Evolutionary conservation across 768 basidiomycete species (phyloP), one percentile per base, ranked within the genome.

Genomic region (Xerocomus brunneocitrinus): DNA sequence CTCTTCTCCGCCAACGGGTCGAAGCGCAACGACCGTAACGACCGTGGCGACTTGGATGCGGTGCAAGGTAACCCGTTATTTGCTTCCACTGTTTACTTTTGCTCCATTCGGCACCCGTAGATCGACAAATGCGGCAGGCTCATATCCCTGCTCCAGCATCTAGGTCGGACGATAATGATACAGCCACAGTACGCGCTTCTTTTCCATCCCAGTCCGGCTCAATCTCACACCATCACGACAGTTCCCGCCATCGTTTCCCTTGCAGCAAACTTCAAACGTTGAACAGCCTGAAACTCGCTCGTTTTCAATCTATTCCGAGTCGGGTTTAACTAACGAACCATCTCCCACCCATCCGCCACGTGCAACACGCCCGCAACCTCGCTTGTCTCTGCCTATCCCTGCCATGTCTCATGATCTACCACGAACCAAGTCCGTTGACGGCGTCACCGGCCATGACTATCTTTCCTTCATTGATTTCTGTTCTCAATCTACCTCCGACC

Each of bases 391-490:
- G 14, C 56, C 59, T 38, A 51, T 57, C 49, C 34, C 40, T 6
- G 47, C 52, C 55, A 54, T 71, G 67, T 38, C 63, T 10, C 57
- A 59, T 50, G 49, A 32, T 35, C 24, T 58, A 4, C 31, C 57
- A 50, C 60, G 59, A 53, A 52, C 47, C 24, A 53, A 56, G 47
- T 59, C 58, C 25, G 42, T 73, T n/a, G 54, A 57, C 44, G 45
- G 46, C 19, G 39, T 50, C 34, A 24, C 58, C 25, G 71, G 43
- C 72, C 70, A 71, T 66, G 71, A 73, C 56, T 67, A 63, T 55
- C 66, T 69, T 52, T 80, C 79, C 31, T 78, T 79, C 59, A 77
- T 80, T 42, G 76, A 80, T 66, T 64, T 80, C 44, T 66, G 64
- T 46, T 74, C 78, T 16, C 49, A 62, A 56, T 61, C 64, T 57